phyloP scores from a whole-genome alignment of 495 filamentous ascomycete species.

The Aspergillus bertholletiae region DNA sequence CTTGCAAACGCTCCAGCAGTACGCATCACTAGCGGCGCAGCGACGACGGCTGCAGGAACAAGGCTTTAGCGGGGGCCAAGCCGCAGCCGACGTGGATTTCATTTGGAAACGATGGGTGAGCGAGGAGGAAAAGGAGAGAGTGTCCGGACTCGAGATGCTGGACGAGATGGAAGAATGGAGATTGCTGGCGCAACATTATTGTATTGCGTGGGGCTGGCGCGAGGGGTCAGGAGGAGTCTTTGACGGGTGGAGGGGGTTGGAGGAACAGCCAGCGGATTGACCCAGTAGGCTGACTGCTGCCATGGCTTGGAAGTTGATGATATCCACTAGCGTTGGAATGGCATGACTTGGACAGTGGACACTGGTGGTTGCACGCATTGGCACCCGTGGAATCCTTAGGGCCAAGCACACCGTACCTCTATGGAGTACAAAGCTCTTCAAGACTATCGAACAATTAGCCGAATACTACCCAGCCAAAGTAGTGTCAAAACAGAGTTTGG shows the following conservation, averaged over 20 bases:
- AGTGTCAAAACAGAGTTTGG: background rate
- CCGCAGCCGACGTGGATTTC: constrained; percentile 64
- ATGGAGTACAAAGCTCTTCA: too few relatives aligned
- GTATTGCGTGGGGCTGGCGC: constrained; percentile 81
- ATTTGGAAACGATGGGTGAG: constrained; percentile 75
- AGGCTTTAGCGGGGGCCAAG: constrained; percentile 54
- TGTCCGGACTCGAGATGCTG: constrained; percentile 76
- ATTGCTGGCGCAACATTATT: constrained; percentile 84
- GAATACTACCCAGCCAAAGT: background rate
- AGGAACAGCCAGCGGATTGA: constrained; percentile 23
- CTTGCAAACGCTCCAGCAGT: constrained; percentile 76
- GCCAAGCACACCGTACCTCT: too few relatives aligned
- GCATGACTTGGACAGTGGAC: too few relatives aligned
- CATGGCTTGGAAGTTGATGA: background rate
- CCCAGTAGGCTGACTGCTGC: background rate
- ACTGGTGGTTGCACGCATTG: too few relatives aligned
- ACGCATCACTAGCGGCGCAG: constrained; percentile 63
- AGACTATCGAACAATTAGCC: constrained; percentile 6
- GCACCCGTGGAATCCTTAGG: too few relatives aligned
- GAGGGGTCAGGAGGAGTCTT: constrained; percentile 35
- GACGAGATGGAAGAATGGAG: constrained; percentile 97
- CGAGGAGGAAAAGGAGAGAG: constrained; percentile 72
- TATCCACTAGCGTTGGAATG: background rate
- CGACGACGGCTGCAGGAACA: constrained; percentile 56
- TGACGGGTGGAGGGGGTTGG: constrained; percentile 35